Base-by-base conservation (phyloP, 352 stramenopile genomes). In the Peronospora destructor region DNA sequence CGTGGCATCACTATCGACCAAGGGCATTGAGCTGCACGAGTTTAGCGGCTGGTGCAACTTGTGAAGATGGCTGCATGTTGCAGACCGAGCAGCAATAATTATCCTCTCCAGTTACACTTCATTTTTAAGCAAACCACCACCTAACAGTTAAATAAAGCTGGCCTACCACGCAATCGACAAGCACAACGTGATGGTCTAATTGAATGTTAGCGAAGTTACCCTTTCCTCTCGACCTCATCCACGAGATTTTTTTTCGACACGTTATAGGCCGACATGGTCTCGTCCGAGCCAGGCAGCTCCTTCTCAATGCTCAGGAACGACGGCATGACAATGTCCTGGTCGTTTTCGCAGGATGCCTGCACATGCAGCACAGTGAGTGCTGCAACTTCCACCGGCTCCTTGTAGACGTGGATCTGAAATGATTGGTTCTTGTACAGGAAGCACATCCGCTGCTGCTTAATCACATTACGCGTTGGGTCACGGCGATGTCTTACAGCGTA, bases 391-490 rank as follows among this genome's bases (percentile, higher is more conserved):
- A 57, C 56, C 19, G 81, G 81, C 46, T 90, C 81, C 55, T 92
- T 92, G 68, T 92, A 92, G 23, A 88, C 64, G 57, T 92, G 81
- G 35, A 92, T 83, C 59, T 92, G 79, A 60, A 90, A 87, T 33
- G 81, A 92, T 59, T 90, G 81, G 59, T 90, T 90, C 56, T 86
- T 64, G 64, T 89, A 87, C 40, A 92, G 42, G 30, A 92, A 92
- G 56, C 81, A 92, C 57, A 90, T 88, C 37, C 81, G 81, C 56
- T 89, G 78, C 65, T 92, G 81, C 68, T 92, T 92, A 63, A 92
- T 90, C 54, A 89, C 75, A 37, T 85, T 64, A 32, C 81, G 76
- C 30, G 45, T 73, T 19, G 66, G 73, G 49, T 90, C 81, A 33
- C 43, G 68, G 35, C 81, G 81, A 67, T 90, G 81, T 53, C 73